A percentile compares a stretch with the other conserved stretches of the same genome.
phyloP scores from a whole-genome alignment of 257 asterid species.

The Pogostemon cablin region DNA sequence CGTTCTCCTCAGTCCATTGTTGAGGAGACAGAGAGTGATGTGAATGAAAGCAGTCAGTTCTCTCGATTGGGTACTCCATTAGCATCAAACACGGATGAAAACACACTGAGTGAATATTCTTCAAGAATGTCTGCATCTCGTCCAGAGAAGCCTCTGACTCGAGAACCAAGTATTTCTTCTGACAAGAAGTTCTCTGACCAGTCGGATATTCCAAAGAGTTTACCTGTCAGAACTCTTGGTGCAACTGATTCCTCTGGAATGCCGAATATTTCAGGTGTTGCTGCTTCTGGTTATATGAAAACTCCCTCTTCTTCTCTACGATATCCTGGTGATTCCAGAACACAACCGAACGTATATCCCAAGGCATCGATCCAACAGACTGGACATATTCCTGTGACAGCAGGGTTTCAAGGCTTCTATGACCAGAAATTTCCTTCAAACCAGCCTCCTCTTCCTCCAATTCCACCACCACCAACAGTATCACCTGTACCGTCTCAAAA shows the following conservation, averaged over 20 bases:
- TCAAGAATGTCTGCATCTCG: conserved; percentile 80
- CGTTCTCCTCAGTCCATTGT: conserved; percentile 84
- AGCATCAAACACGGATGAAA: conserved; percentile 68
- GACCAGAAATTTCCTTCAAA: conserved; percentile 62
- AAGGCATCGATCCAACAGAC: conserved; percentile 44
- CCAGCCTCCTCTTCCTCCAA: conserved; percentile 78
- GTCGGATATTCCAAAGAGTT: conserved; percentile 56
- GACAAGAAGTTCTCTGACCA: conserved; percentile 68
- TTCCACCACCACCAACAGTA: conserved; percentile 66
- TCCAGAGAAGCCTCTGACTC: conserved; percentile 55
- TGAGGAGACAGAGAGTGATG: conserved; percentile 85
- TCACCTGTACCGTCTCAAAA: conserved; percentile 54
- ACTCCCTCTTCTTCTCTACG: conserved; percentile 47
- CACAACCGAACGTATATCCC: conserved; percentile 50
- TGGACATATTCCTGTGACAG: conserved; percentile 41
- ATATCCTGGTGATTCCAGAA: conserved; percentile 56
- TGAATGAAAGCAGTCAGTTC: conserved; percentile 57
- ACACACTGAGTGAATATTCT: conserved; percentile 68
- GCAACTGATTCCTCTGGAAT: conserved; percentile 49
- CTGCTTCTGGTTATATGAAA: conserved; percentile 47
- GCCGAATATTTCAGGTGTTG: conserved; percentile 49
- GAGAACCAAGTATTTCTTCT: conserved; percentile 81
- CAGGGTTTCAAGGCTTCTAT: conserved; percentile 62
- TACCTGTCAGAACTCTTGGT: conserved; percentile 41
- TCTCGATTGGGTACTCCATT: conserved; percentile 59